A percentile compares a stretch with the other conserved stretches of the same genome.
Evolutionary conservation across 306 rosid genomes (phyloP).

Genomic region (Acmispon strigosus): DNA sequence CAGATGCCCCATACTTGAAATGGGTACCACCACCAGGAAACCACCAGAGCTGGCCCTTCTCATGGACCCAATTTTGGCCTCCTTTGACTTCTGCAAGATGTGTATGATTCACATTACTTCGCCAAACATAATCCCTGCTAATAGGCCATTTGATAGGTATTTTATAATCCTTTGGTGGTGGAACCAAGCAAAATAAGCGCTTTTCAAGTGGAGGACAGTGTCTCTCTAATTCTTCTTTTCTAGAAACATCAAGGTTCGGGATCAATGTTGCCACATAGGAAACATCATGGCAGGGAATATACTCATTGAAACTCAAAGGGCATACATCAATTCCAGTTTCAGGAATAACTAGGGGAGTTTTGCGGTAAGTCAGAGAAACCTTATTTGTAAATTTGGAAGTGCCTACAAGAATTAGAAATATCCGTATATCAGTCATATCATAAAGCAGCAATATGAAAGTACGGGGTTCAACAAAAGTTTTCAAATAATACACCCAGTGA

Average conservation of each 20-base stretch:
- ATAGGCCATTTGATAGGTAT: slow-evolving; percentile 82
- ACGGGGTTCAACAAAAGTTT: background rate
- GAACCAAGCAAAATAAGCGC: slow-evolving; percentile 81
- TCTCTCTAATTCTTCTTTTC: slow-evolving; percentile 81
- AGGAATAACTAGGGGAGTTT: slow-evolving; percentile 47
- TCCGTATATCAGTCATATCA: background rate
- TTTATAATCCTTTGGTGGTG: slow-evolving; percentile 81
- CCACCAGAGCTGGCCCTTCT: slow-evolving; percentile 80
- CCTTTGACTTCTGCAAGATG: slow-evolving; percentile 92
- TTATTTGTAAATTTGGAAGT: slow-evolving; percentile 44
- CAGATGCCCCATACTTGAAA: slow-evolving; percentile 90
- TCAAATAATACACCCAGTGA: background rate
- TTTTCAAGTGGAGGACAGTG: slow-evolving; percentile 81
- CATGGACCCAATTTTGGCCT: slow-evolving; percentile 98
- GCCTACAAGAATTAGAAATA: slow-evolving; percentile 35
- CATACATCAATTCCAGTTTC: slow-evolving; percentile 71
- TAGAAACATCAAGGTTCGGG: slow-evolving; percentile 51
- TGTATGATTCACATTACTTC: slow-evolving; percentile 86
- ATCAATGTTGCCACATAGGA: slow-evolving; percentile 51
- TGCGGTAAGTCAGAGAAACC: slow-evolving; percentile 54
- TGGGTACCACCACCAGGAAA: slow-evolving; percentile 99
- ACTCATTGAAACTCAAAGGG: slow-evolving; percentile 73
- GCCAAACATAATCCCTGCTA: slow-evolving; percentile 94
- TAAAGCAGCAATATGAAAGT: slow-evolving; percentile 2
- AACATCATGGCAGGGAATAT: slow-evolving; percentile 78